Evolutionary conservation across 1,284 basidiomycete species (phyloP), one percentile per base, ranked within the genome.

Genomic region (Heliocybe sulcata): DNA sequence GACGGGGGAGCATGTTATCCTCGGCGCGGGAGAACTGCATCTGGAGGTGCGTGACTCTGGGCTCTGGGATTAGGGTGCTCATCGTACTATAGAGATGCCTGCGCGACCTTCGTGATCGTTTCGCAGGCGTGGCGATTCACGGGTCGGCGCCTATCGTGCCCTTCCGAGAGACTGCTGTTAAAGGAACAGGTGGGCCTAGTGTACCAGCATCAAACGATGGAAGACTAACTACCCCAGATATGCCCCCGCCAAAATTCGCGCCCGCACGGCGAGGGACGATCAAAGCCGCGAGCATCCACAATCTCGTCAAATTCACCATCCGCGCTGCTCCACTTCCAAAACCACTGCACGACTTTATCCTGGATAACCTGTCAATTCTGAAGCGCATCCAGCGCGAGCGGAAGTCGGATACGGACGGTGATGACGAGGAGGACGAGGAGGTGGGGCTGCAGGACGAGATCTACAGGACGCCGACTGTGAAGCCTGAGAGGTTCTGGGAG

Each of bases 1-100:
- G 64, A 98, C 94, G 0, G 97, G 97, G 42, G 97, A 99, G 71
- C 92, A 98, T 69, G 97, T 99, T 55, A 98, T 99, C 61, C 72
- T 98, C 58, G 92, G 93, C 6, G 97, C 97, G 0, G 97, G 97
- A 54, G 97, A 99, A 68, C 73, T 99, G 55, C 97, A 99, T 69
- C 75, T 99, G 22, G 96, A 99, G 82, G 93, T 92, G 57, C 25
- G 67, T 58, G 25, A 29, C 6, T 22, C 23, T 49, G 20, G 14
- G 35, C 42, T 61, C 56, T 51, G 25, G 27, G 57, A 42, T 56
- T 19, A 53, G 19, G 14, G 11, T n/a, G 35, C 29, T 55, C 51
- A 16, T 53, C 42, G 45, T 53, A 12, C 31, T 19, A 19, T 65
- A 96, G 91, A 83, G 97, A 60, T 99, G 97, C 66, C 71, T 99